Percentiles rank a stretch among this genome's conserved stretches.
Conservation (phyloP, 2,329 filamentous ascomycete genomes). For the Exophiala bonariae region DNA sequence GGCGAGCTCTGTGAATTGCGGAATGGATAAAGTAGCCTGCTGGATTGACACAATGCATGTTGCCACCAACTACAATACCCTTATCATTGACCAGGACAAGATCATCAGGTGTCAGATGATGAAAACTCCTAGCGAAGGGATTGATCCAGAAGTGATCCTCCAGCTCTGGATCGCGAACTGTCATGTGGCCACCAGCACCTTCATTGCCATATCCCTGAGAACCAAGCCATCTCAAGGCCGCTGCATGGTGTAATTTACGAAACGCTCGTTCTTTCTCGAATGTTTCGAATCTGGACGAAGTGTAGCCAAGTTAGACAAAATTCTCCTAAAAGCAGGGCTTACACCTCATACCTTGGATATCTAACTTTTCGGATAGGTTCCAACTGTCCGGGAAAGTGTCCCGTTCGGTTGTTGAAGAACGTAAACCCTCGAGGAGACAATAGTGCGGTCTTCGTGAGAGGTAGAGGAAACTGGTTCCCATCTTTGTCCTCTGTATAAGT, state of each 20-base stretch:
- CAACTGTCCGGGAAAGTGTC: constrained; percentile 3
- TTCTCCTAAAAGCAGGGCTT: too few relatives aligned
- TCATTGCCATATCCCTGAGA: constrained; percentile 25
- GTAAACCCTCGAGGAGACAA: not conserved
- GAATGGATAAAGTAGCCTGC: constrained; percentile 61
- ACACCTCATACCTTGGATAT: constrained; percentile 1
- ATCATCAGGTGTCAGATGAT: constrained; percentile 39
- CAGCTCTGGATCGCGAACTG: constrained; percentile 38
- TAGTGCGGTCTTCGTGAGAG: too few relatives aligned
- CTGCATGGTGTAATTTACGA: constrained; percentile 37
- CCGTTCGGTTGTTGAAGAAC: not conserved
- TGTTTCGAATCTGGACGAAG: constrained; percentile 5
- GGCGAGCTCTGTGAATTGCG: constrained; percentile 58
- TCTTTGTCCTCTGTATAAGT: too few relatives aligned
- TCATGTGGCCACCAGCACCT: constrained; percentile 41
- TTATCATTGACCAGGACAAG: constrained; percentile 39
- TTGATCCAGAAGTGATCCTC: constrained; percentile 33
- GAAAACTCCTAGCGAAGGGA: constrained; percentile 34
- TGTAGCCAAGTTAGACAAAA: too few relatives aligned
- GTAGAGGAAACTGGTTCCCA: too few relatives aligned
- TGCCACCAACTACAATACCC: constrained; percentile 42
- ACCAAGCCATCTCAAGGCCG: constrained; percentile 33
- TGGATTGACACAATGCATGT: constrained; percentile 39
- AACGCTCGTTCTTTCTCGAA: constrained; percentile 11
- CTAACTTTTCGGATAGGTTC: constrained; percentile 10